phyloP scores from a whole-genome alignment of 2,329 filamentous ascomycete species.

The Arthrobotrys pseudoclavata region DNA sequence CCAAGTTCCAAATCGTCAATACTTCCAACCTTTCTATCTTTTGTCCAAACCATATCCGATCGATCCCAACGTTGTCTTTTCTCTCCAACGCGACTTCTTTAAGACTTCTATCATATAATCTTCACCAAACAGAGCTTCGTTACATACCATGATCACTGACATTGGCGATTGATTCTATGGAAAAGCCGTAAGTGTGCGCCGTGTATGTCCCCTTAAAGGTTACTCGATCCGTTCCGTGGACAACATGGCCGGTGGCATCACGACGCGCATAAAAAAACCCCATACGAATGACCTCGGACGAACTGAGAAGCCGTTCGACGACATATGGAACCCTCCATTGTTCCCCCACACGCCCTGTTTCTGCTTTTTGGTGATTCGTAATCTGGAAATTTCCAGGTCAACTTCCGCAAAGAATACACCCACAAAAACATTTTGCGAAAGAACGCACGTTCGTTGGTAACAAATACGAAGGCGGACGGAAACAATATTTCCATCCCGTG shows the following conservation, averaged over 20 bases:
- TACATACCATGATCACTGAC: constrained; percentile 9
- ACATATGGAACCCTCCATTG: constrained; percentile 24
- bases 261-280: constrained; percentile 41
- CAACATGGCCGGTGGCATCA: constrained; percentile 56
- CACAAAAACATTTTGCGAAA: not conserved
- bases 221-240: constrained; percentile 59
- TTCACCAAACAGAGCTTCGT: constrained; percentile 21
- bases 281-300: constrained; percentile 49
- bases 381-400: constrained; percentile 39
- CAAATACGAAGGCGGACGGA: constrained; percentile 48
- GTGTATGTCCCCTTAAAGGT: constrained; percentile 49
- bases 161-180: constrained; percentile 12
- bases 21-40: constrained; percentile 7
- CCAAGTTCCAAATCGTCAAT: constrained; percentile 4
- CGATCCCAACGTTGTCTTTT: constrained; percentile 14
- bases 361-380: constrained; percentile 38
- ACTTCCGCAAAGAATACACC: constrained; percentile 12
- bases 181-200: constrained; percentile 58
- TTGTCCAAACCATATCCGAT: constrained; percentile 17
- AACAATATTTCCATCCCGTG: constrained; percentile 34
- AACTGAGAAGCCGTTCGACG: constrained; percentile 53
- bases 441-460: constrained; percentile 31
- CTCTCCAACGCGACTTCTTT: constrained; percentile 42
- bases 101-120: constrained; percentile 43
- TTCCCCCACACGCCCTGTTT: constrained; percentile 40